Percentiles rank a stretch among this genome's conserved stretches.
Evolutionary conservation across 139 green algal species (phyloP).

Genomic region (Auxenochlorella pyrenoidosa): DNA sequence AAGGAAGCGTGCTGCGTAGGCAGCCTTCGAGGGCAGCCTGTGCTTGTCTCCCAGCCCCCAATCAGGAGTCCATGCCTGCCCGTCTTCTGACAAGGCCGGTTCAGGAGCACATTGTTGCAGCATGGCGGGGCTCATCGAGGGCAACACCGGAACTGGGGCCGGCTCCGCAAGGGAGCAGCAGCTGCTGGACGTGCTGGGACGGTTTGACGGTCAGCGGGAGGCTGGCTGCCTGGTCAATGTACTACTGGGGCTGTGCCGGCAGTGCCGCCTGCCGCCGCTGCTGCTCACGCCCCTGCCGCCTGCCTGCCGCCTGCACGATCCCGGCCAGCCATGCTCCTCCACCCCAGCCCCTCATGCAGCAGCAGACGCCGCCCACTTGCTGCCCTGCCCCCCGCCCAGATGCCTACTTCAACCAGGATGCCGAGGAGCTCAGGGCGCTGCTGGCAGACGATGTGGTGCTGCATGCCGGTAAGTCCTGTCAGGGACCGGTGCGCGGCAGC

Average conservation of each 20-base stretch:
- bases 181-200: neutral
- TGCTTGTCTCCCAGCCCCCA: too few species aligned
- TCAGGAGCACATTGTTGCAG: too few species aligned
- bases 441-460: slow-evolving; percentile 20
- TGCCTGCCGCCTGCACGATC: too few species aligned
- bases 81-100: too few species aligned
- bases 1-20: too few species aligned
- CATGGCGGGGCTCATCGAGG: neutral
- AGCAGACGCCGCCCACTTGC: neutral
- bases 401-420: slow-evolving; percentile 28
- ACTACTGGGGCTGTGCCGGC: neutral
- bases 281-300: neutral
- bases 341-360: too few species aligned
- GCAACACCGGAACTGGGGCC: neutral
- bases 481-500: neutral
- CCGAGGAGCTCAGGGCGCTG: neutral
- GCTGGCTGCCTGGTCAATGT: too few species aligned
- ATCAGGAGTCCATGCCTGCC: too few species aligned
- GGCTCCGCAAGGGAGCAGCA: neutral
- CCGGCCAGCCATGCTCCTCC: too few species aligned
- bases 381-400: neutral
- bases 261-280: neutral
- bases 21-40: too few species aligned
- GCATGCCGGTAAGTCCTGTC: slow-evolving; percentile 8
- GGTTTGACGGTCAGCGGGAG: neutral